phyloP scores from a whole-genome alignment of 345 rosid genomes.

The thale cress (Arabidopsis thaliana) region DNA sequence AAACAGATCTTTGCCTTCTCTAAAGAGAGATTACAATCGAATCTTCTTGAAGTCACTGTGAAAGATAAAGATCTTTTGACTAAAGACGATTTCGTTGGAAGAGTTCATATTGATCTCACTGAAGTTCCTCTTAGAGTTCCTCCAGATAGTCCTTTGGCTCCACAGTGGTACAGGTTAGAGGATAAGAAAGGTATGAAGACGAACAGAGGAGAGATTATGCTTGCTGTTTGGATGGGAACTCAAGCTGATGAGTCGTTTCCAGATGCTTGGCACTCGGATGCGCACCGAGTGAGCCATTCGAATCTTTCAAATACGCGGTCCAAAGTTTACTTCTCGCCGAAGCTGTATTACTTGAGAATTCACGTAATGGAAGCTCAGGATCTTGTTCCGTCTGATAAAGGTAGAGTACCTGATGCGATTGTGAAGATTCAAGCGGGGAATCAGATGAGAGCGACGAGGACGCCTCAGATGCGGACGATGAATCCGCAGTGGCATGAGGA shows the following conservation, averaged over 20 bases:
- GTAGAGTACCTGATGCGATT: constrained; percentile 62
- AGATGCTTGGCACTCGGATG: constrained; percentile 98
- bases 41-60: constrained; percentile 72
- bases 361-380: constrained; percentile 85
- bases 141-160: constrained; percentile 95
- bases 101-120: constrained; percentile 54
- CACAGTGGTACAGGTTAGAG: constrained; percentile 88
- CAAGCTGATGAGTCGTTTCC: constrained; percentile 98
- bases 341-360: constrained; percentile 81
- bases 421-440: constrained; percentile 67
- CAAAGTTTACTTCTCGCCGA: constrained; percentile 93
- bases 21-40: constrained; percentile 79
- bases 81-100: constrained; percentile 86
- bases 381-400: constrained; percentile 68
- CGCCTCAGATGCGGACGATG: constrained; percentile 53
- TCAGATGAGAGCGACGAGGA: constrained; percentile 65
- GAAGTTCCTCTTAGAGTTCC: constrained; percentile 87
- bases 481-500: constrained; percentile 86
- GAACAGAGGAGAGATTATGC: constrained; percentile 82
- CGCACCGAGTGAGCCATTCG: constrained; percentile 72
- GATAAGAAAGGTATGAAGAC: constrained; percentile 68
- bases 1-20: constrained; percentile 93
- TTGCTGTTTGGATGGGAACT: constrained; percentile 97
- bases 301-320: constrained; percentile 79
- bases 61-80: constrained; percentile 77